Base-by-base conservation (phyloP, 495 filamentous ascomycete species). In the Penicillium ucsense region DNA sequence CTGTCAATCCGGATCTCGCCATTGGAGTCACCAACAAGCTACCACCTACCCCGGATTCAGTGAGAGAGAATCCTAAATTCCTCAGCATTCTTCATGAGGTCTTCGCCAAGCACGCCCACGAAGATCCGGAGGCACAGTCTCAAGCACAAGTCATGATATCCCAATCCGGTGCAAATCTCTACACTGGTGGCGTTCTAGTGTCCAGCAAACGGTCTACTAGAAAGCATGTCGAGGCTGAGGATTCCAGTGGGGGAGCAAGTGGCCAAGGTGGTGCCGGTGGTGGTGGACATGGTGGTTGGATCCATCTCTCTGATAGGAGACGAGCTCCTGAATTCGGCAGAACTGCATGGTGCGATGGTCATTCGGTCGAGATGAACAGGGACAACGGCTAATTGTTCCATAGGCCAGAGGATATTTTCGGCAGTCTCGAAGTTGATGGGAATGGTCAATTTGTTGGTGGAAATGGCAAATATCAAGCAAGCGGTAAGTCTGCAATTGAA, bases 311-410 rank as follows among this genome's bases (percentile, higher is more conserved):
- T 41, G 92, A 96, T 59, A 57, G 60, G 54, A 72, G 92, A 49
- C 83, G 85, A 44, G 86, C 89, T 11, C 90, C 90, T 6, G 89
- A 95, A 52, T 98, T 78, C 71, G 92, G 92, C 1, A 65, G 92
- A 43, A 94, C 95, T 56, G 86, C 91, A 39, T 86, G 85, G 77
- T 73, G 51, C 35, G 33, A 20, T 8, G 10, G n/a, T 8, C 5
- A 8, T 33, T n/a, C 5, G 31, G n/a, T 34, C n/a, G n/a, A 9
- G 3, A 9, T 32, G 41, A 7, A 33, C 11, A 31, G 9, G 4
- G 27, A 27, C 3, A 45, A 9, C 37, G 12, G 12, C 61, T 66
- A 36, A 66, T 41, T 31, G 4, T 11, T 45, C 4, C 39, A 46
- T 35, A 73, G 77, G 74, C 79, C 81, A 0, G 90, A 94, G 65